These are phyloP conservation scores for Paragyromitra xinjiangensis DNA, from an alignment of 495 filamentous ascomycete genomes.

Conservation along the genomic window DNA sequence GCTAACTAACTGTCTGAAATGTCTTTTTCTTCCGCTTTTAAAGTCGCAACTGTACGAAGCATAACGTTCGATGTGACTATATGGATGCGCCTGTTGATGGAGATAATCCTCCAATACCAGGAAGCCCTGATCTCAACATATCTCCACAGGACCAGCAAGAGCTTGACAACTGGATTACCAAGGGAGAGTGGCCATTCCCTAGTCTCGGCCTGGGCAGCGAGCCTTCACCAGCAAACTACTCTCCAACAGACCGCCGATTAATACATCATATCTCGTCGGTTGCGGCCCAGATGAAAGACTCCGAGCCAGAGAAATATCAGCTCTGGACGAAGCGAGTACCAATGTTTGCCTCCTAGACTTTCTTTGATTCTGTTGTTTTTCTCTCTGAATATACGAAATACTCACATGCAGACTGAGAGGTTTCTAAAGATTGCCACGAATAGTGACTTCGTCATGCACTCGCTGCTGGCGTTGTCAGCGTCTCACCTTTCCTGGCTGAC, in stretches of 20 bases:
- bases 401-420: conserved; percentile 62
- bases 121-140: conserved; percentile 79
- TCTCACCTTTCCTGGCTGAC: conserved; percentile 89
- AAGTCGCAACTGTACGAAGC: conserved; percentile 97
- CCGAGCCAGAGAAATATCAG: conserved; percentile 80
- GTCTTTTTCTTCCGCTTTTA: conserved; percentile 56
- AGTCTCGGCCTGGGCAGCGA: conserved; percentile 76
- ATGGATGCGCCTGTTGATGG: conserved; percentile 78
- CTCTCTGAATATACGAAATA: conserved; percentile 29
- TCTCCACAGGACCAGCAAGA: conserved; percentile 68
- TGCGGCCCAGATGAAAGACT: conserved; percentile 79
- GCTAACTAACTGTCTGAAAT: conserved; percentile 26
- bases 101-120: conserved; percentile 74
- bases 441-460: conserved; percentile 89
- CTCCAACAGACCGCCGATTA: conserved; percentile 79
- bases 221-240: conserved; percentile 71
- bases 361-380: conserved; percentile 43
- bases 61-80: conserved; percentile 97
- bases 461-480: conserved; percentile 87
- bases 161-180: conserved; percentile 83
- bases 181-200: conserved; percentile 86
- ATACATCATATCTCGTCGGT: conserved; percentile 91
- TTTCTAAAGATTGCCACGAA: conserved; percentile 83
- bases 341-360: conserved; percentile 66
- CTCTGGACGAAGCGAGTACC: conserved; percentile 93